A percentile compares a stretch with the other conserved stretches of the same genome.
Conservation (phyloP, 2,329 filamentous ascomycete species). For the Ophiostoma sp. region DNA sequence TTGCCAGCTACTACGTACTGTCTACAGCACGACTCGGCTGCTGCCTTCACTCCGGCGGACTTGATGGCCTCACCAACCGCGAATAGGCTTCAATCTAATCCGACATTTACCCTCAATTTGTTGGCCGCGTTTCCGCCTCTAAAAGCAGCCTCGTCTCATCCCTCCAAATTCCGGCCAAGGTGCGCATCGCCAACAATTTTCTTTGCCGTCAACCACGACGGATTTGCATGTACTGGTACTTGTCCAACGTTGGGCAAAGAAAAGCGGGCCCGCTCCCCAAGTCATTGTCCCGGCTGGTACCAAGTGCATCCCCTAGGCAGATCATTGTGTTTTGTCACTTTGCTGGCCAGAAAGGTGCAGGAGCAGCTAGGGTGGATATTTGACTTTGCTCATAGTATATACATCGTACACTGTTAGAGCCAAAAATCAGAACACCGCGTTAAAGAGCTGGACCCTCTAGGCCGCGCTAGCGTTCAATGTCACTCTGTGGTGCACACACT, state of each 20-base stretch:
- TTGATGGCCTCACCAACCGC: background rate
- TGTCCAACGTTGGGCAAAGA: conserved; percentile 1
- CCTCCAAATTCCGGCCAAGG: background rate
- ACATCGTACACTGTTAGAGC: background rate
- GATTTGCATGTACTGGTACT: conserved; percentile 11
- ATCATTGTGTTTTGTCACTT: conserved; percentile 2
- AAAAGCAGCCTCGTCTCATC: background rate
- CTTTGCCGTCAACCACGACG: background rate
- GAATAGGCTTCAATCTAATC: background rate
- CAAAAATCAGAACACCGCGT: background rate
- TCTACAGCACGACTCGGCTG: background rate
- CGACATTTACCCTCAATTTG: background rate
- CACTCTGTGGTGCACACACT: background rate
- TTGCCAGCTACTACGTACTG: background rate
- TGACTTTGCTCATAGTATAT: too few relatives aligned
- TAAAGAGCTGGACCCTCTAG: background rate
- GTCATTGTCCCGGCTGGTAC: background rate
- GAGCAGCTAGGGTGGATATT: background rate
- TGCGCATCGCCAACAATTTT: conserved; percentile 15
- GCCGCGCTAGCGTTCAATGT: background rate
- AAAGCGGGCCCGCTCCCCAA: background rate
- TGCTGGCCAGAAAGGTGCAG: background rate
- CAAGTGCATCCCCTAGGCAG: conserved; percentile 10
- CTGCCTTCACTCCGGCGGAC: background rate
- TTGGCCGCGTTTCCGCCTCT: background rate